phyloP scores from a whole-genome alignment of 2,329 filamentous ascomycete genomes.

The Colletotrichum tropicicola region DNA sequence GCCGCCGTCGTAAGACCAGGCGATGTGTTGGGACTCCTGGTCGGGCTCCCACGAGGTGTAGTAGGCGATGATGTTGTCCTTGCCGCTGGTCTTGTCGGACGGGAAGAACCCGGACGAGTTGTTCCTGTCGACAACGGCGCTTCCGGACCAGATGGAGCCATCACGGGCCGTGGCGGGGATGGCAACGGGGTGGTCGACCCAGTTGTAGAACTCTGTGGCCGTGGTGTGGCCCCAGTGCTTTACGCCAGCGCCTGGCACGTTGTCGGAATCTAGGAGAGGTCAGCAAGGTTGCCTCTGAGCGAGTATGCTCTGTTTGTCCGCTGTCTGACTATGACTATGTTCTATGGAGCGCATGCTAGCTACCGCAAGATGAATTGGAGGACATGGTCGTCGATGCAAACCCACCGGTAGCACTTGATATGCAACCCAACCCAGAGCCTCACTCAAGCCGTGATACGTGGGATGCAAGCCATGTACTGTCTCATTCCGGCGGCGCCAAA shows the following conservation, averaged over 20 bases:
- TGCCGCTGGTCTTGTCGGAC: constrained; percentile 60
- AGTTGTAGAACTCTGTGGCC: constrained; percentile 68
- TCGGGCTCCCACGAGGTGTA: constrained; percentile 46
- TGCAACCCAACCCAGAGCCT: too few species aligned
- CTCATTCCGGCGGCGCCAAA: constrained; percentile 1
- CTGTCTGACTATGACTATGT: too few species aligned
- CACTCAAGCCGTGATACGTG: background rate
- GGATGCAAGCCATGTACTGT: background rate
- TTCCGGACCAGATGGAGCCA: constrained; percentile 61
- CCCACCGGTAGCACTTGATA: too few species aligned
- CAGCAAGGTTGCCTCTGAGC: background rate
- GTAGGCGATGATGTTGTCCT: constrained; percentile 59
- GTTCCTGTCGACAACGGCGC: constrained; percentile 66
- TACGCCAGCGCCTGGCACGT: constrained; percentile 58
- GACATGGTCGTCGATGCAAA: too few species aligned
- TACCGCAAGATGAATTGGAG: too few species aligned
- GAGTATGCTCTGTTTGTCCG: too few species aligned
- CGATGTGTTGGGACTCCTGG: constrained; percentile 65
- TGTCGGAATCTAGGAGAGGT: constrained; percentile 33
- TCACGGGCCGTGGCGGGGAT: constrained; percentile 57
- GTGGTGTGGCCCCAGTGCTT: constrained; percentile 75
- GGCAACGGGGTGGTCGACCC: constrained; percentile 71
- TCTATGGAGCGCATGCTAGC: too few species aligned
- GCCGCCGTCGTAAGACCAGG: constrained; percentile 69
- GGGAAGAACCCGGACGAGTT: constrained; percentile 75